Evolutionary conservation across 2,329 filamentous ascomycete genomes (phyloP), one percentile per base, ranked within the genome.

Genomic region (Colletotrichum liaoningense): DNA sequence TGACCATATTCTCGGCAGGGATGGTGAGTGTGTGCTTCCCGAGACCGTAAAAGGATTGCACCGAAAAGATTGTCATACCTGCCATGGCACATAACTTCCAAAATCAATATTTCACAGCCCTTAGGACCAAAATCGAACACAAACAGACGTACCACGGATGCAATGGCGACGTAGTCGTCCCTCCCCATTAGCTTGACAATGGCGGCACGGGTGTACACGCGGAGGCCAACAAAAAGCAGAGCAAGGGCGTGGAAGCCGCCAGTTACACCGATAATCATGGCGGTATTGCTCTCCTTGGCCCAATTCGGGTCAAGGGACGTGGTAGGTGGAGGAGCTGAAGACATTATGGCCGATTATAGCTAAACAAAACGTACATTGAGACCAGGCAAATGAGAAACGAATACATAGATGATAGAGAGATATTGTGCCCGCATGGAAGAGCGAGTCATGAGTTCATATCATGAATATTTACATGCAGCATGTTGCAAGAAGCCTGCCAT

Each of bases 11-110:
- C 1, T 76, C 54, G 0, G 72, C 62, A 1, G 79, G 72, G 30
- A 88, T 79, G 1, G 82, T 82, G 3, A 79, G 68, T 6, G 79
- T 77, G 74, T 88, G 87, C 62, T 80, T 82, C 12, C 88, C 88
- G 9, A 89, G 78, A 3, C 87, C 88, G 70, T 86, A 79, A 4
- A 83, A 76, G 2, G 81, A 79, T 75, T 88, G 84, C 16, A 84
- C 79, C 6, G 85, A 78, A 70, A 88, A 87, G 71, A 78, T 76
- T 12, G 76, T 74, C 74, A 75, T 79, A 19, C 80, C 81, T 19
- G 79, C 60, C 9, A 69, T 59, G 14, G 80, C 76, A 56, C 78
- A 80, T 4, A 79, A 30, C 80, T 82, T 63, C 26, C 60, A 60
- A 33, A 24, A 33, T n/a, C 2, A 56, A 57, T 33, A 7, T 59